Base-by-base conservation (phyloP, 148 eudicot species). In the Polygonum aviculare region DNA sequence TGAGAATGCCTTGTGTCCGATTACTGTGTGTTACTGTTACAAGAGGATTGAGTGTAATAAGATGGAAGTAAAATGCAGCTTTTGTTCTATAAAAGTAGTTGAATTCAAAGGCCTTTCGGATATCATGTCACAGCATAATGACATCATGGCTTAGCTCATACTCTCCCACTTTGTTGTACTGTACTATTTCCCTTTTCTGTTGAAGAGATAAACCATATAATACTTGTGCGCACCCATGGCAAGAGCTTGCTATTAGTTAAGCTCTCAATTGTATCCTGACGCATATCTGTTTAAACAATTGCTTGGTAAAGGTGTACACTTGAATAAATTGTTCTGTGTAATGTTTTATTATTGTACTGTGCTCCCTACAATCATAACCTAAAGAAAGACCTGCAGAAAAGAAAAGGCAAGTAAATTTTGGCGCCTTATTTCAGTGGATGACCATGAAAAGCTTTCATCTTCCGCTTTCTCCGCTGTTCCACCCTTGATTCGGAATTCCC, bases 381-480 rank as follows among this genome's bases (percentile, higher is more conserved):
- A 49, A 49, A 12, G 14, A 49, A 14, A 14, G 16, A 12, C 52
- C 52, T 2, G 14, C 2, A 26, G 31, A 21, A 16, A 26, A 21
- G 7, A 4, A 3, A 55, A 55, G 62, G 26, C 0, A 10, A 16
- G 26, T 55, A n/a, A 49, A n/a, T 19, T 75, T 78, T 78, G 80
- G 80, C 80, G 80, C 80, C 77, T 78, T 74, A 78, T 57, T 19
- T 14, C 50, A 57, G 54, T 60, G 21, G 72, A 5, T 35, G 19
- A 59, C 79, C 40, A 74, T 38, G 44, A 55, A 41, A 39, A 51
- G 40, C 47, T 39, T 26, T 55, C 40, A 19, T 55, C 19, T 52
- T 22, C 35, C 33, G 8, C 11, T 22, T 57, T 57, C 63, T 57
- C 8, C 63, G 63, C 63, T 57, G 31, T 2, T 57, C 8, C 8